A percentile compares a stretch with the other conserved stretches of the same genome.
These are phyloP conservation scores for Lophiotrema nucula DNA, from an alignment of 495 filamentous ascomycete species.

Conservation along the genomic window DNA sequence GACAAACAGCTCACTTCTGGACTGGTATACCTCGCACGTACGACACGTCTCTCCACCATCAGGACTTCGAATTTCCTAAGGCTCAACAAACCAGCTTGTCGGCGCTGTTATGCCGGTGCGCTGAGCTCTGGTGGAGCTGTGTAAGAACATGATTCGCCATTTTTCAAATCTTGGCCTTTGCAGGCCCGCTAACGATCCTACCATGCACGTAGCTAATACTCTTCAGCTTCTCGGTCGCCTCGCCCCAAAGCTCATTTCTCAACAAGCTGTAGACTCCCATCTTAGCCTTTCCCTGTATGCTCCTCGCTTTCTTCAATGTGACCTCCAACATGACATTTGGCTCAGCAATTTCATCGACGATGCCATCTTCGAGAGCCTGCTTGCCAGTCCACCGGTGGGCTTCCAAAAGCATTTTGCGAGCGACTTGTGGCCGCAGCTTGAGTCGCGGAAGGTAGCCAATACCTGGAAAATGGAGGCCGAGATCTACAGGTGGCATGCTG, in stretches of 20 bases:
- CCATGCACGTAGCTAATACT: constrained; percentile 54
- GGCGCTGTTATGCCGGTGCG: no score
- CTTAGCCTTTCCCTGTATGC: constrained; percentile 49
- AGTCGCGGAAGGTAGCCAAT: constrained; percentile 50
- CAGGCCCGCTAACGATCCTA: constrained; percentile 33
- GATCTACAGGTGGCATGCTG: constrained; percentile 52
- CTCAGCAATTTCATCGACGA: constrained; percentile 51
- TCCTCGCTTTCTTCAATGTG: constrained; percentile 44
- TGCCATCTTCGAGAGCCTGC: constrained; percentile 49
- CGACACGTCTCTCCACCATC: no score
- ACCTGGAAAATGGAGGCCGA: constrained; percentile 52
- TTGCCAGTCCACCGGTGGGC: constrained; percentile 52
- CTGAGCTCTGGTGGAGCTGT: no score
- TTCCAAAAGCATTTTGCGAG: constrained; percentile 53
- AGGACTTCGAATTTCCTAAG: no score
- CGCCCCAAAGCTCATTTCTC: constrained; percentile 52
- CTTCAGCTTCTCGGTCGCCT: constrained; percentile 49
- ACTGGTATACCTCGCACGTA: background rate
- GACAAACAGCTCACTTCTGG: constrained; percentile 21
- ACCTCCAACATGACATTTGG: constrained; percentile 49
- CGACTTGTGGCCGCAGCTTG: constrained; percentile 50
- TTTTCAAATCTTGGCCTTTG: constrained; percentile 42
- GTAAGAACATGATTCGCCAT: no score
- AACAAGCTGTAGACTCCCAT: constrained; percentile 52
- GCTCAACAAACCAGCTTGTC: no score